Conservation (phyloP, 2,329 filamentous ascomycete species). For the Colletotrichum camelliae region DNA sequence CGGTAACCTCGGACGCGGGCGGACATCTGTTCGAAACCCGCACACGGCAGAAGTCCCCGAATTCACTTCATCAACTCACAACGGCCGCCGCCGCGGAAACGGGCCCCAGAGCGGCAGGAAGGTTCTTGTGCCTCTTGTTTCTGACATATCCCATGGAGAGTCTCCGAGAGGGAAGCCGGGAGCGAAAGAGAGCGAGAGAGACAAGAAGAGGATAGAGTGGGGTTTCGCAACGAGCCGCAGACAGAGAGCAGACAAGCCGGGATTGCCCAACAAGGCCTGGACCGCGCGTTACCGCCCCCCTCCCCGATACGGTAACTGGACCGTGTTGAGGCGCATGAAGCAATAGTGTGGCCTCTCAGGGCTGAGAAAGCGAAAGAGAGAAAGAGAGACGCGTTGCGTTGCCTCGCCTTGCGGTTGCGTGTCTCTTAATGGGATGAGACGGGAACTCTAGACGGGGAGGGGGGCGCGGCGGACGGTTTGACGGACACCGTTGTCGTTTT, state of each 20-base stretch:
- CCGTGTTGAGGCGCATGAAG: slow-evolving; percentile 7
- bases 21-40: slow-evolving; percentile 1
- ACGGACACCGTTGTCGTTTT: background rate
- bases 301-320: background rate
- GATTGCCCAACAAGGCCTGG: slow-evolving; percentile 3
- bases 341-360: background rate
- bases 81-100: background rate
- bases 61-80: background rate
- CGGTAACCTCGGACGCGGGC: slow-evolving; percentile 14
- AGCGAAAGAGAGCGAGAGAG: background rate
- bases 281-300: background rate
- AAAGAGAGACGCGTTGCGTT: background rate
- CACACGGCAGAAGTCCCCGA: background rate
- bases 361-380: background rate
- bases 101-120: background rate
- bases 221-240: slow-evolving; percentile 3
- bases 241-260: slow-evolving; percentile 12
- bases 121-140: background rate
- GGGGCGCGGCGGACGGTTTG: background rate
- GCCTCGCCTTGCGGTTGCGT: background rate
- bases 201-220: background rate
- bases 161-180: background rate
- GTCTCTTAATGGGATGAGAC: slow-evolving; percentile 1
- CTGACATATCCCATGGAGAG: background rate
- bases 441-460: background rate